Base-by-base conservation (phyloP, 768 basidiomycete species). In the Leccinum obscurum region DNA sequence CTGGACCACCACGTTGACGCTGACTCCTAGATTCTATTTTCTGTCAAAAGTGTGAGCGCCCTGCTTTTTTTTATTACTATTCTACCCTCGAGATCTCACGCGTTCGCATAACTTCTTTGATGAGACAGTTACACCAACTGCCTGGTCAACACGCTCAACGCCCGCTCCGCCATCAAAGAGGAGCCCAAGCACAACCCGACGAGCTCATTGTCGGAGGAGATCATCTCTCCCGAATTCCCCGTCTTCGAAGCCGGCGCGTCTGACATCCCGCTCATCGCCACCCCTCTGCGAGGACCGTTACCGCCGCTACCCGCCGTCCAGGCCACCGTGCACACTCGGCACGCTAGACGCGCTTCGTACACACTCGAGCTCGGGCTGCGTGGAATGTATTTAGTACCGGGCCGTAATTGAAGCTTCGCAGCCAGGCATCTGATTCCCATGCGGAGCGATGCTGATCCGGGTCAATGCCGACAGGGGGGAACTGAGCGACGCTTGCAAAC, bases 21-120 rank as follows among this genome's bases (percentile, higher is more conserved):
- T 48, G 46, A 48, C 46, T 22, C 46, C 13, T 15, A 61, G 56
- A 34, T 61, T 61, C 34, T 61, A 58, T 39, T 58, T 58, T 10
- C 41, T 61, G 7, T 61, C 60, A 4, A 61, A 61, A 44, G 51
- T 61, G 60, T 53, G 20, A 48, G 60, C 30, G 14, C 17, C n/a
- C 13, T 32, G 11, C 32, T 11, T 34, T 34, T 34, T 34, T 10
- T 32, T 5, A 34, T 34, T 34, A 34, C 32, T 13, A 4, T 1
- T 0, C 11, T 32, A 32, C 32, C 32, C 32, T 11, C 10, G 32
- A 32, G 4, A 34, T 6, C 44, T 20, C 52, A 13, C 13, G 8
- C 32, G 14, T 53, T 53, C 20, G 13, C 20, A 5, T n/a, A 2
- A 7, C 14, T 9, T 17, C 24, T 55, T 55, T 55, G 24, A 54